A percentile compares a stretch with the other conserved stretches of the same genome.
phyloP scores from a whole-genome alignment of 2,329 filamentous ascomycete genomes.

The Talaromyces verruculosus region DNA sequence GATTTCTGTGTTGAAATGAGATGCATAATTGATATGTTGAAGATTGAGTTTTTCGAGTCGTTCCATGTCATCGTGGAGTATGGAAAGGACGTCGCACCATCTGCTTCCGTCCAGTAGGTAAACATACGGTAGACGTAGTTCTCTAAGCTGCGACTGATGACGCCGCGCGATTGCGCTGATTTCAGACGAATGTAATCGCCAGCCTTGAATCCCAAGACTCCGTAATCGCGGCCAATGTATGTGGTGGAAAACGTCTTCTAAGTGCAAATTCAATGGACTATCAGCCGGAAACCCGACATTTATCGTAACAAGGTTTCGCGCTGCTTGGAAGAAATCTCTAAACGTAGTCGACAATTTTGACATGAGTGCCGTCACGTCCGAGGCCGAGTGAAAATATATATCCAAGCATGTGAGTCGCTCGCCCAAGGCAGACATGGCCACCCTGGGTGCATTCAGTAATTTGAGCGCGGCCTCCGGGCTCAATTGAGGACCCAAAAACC shows the following conservation, averaged over 20 bases:
- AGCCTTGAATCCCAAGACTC: conserved; percentile 65
- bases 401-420: conserved; percentile 62
- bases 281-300: conserved; percentile 65
- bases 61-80: conserved; percentile 57
- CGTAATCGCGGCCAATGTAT: conserved; percentile 61
- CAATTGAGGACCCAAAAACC: conserved; percentile 64
- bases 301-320: conserved; percentile 61
- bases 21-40: conserved; percentile 60
- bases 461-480: conserved; percentile 59
- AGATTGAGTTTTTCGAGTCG: conserved; percentile 63
- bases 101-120: conserved; percentile 59
- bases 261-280: conserved; percentile 55
- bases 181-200: conserved; percentile 61
- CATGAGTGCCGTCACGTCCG: conserved; percentile 59
- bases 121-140: conserved; percentile 61
- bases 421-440: conserved; percentile 53
- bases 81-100: conserved; percentile 62
- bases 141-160: conserved; percentile 58
- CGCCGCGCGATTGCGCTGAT: conserved; percentile 58
- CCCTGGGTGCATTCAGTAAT: conserved; percentile 50
- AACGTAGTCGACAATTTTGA: conserved; percentile 59
- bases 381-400: conserved; percentile 61
- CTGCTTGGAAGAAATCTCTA: conserved; percentile 57
- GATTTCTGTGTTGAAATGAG: conserved; percentile 50
- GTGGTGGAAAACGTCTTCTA: conserved; percentile 64